A percentile compares a stretch with the other conserved stretches of the same genome.
Evolutionary conservation across 768 basidiomycete species (phyloP).

Genomic region (Asterophora parasitica): DNA sequence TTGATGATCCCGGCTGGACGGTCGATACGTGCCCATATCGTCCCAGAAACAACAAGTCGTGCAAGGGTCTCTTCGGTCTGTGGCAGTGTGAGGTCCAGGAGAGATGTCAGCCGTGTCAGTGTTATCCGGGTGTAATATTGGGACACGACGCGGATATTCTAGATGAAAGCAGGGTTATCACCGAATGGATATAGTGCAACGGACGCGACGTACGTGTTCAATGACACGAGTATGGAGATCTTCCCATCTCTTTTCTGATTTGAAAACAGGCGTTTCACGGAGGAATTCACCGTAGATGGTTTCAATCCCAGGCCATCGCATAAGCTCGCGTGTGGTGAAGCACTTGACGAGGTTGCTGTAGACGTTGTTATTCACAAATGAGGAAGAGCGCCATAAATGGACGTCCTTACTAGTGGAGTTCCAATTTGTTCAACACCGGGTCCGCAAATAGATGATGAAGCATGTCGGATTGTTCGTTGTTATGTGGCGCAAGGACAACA

Average conservation of each 20-base stretch:
- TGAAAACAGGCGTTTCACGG: constrained; percentile 77
- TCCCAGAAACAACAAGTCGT: constrained; percentile 85
- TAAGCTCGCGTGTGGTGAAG: constrained; percentile 87
- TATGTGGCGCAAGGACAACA: constrained; percentile 87
- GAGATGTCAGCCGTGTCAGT: constrained; percentile 70
- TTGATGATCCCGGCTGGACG: constrained; percentile 85
- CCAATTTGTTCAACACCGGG: constrained; percentile 73
- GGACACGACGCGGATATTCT: constrained; percentile 96
- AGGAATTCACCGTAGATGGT: constrained; percentile 82
- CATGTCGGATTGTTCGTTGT: constrained; percentile 98
- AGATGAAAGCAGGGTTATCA: constrained; percentile 8
- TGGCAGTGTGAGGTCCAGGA: constrained; percentile 79
- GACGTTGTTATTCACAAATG: constrained; percentile 9
- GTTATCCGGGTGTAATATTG: constrained; percentile 95
- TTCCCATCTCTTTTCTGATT: constrained; percentile 79
- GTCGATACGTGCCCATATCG: constrained; percentile 92
- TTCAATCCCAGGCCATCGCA: constrained; percentile 96
- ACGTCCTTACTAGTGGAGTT: constrained; percentile 71
- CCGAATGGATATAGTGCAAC: background rate
- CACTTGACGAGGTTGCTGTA: constrained; percentile 90
- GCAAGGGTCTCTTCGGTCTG: constrained; percentile 88
- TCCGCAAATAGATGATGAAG: constrained; percentile 81
- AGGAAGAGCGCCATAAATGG: background rate
- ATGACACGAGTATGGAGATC: constrained; percentile 93
- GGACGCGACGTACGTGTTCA: constrained; percentile 71